Evolutionary conservation across 352 stramenopile genomes (phyloP).

Genomic region (Globisporangium ultimum): DNA sequence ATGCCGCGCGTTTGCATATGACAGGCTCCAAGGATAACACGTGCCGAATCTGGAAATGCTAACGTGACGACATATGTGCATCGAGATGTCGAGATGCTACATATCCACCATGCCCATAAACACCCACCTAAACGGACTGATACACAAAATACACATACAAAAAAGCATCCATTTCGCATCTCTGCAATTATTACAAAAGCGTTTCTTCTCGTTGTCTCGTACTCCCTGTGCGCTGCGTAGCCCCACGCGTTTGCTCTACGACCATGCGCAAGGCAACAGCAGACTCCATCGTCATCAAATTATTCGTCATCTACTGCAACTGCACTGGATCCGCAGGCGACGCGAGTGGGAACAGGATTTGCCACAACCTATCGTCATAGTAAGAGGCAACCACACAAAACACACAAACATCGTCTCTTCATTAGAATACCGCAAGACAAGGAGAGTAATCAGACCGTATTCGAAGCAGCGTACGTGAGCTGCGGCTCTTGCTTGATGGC

Average conservation of each 20-base stretch:
- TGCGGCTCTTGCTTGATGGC: constrained; percentile 74
- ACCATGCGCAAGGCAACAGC: no score
- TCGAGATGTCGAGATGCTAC: no score
- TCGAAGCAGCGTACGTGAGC: constrained; percentile 47
- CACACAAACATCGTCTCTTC: no score
- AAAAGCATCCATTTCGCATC: no score
- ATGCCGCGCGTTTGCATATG: background rate
- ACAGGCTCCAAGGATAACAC: constrained; percentile 84
- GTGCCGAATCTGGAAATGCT: constrained; percentile 84
- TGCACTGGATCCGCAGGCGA: constrained; percentile 49
- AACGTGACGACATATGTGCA: constrained; percentile 2
- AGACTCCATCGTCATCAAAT: no score
- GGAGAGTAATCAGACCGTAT: background rate
- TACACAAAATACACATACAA: no score
- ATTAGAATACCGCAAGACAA: background rate
- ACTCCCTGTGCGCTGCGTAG: no score
- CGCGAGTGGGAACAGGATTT: constrained; percentile 75
- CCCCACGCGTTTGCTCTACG: no score
- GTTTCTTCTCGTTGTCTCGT: no score
- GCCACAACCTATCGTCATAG: constrained; percentile 40
- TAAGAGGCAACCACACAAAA: constrained; percentile 9
- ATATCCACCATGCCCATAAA: no score
- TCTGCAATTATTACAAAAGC: no score
- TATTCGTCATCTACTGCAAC: constrained; percentile 36
- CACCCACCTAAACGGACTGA: no score